Conservation (phyloP, 2,329 filamentous ascomycete genomes). For the Chrysoporthe deuterocubensis region DNA sequence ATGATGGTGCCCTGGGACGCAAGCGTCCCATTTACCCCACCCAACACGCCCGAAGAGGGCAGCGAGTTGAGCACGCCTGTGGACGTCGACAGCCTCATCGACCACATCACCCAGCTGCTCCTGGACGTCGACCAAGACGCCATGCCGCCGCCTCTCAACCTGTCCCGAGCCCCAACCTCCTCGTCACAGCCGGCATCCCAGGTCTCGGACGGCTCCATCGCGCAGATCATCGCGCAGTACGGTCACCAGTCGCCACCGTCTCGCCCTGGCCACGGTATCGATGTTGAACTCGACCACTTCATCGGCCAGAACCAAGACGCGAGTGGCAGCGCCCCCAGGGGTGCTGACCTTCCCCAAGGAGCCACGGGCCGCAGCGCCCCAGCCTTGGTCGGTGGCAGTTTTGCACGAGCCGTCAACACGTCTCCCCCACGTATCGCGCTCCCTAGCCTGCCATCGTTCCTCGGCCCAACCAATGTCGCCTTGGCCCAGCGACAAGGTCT, state of each 20-base stretch:
- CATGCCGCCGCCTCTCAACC: slow-evolving; percentile 7
- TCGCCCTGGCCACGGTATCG: slow-evolving; percentile 6
- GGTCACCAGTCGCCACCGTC: slow-evolving; percentile 22
- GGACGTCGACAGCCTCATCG: not conserved
- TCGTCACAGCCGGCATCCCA: slow-evolving; percentile 26
- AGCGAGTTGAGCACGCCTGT: not conserved
- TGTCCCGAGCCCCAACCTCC: not conserved
- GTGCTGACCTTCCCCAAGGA: not conserved
- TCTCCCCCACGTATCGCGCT: slow-evolving; percentile 14
- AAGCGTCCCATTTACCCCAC: not conserved
- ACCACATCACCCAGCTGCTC: not conserved
- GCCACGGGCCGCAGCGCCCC: not conserved
- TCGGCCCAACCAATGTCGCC: not conserved
- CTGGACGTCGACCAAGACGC: not conserved
- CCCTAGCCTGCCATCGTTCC: not conserved
- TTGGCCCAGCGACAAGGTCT: not conserved
- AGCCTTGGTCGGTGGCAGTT: not conserved
- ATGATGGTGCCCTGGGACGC: no score
- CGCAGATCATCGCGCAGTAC: slow-evolving; percentile 40
- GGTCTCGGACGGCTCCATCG: slow-evolving; percentile 38
- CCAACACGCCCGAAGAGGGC: not conserved
- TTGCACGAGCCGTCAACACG: not conserved
- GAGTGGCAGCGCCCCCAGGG: not conserved
- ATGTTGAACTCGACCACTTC: not conserved
- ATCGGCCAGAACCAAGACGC: not conserved